phyloP scores from a whole-genome alignment of 768 basidiomycete genomes.

The Mycena rebaudengoi region DNA sequence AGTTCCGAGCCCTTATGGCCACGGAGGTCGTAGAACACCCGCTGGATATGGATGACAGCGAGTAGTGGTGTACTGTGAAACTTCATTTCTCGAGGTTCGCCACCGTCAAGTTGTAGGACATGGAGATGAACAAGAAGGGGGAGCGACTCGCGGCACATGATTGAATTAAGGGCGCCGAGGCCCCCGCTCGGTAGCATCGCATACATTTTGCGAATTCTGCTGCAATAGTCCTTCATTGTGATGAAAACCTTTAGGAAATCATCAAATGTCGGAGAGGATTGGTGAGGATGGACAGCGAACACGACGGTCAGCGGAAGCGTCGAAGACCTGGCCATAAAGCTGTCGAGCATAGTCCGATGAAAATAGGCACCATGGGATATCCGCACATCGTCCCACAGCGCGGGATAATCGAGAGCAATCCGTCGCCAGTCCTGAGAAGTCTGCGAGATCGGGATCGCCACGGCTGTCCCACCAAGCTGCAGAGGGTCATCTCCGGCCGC shows the following conservation, averaged over 20 bases:
- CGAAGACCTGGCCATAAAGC: neutral
- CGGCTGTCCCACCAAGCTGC: neutral
- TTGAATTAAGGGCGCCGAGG: neutral
- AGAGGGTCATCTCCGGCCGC: conserved; percentile 1
- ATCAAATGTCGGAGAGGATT: neutral
- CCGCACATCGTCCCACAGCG: conserved; percentile 10
- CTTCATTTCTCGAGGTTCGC: neutral
- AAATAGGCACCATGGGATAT: neutral
- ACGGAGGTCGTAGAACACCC: neutral
- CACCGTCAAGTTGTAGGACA: conserved; percentile 7
- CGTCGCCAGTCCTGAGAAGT: conserved; percentile 2
- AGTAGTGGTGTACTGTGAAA: conserved; percentile 2
- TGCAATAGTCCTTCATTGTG: conserved; percentile 3
- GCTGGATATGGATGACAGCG: neutral
- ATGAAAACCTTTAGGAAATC: conserved; percentile 1
- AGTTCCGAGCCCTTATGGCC: no score
- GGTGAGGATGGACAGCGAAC: neutral
- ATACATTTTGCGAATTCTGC: neutral
- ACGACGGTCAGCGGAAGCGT: neutral
- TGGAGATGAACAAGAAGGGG: conserved; percentile 3
- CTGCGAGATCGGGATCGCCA: conserved; percentile 13
- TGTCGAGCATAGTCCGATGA: neutral
- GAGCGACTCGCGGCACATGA: neutral
- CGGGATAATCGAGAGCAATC: conserved; percentile 6
- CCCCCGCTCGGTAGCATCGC: conserved; percentile 1